Evolutionary conservation across 1,284 basidiomycete genomes (phyloP).

Genomic region (Tylopilus orsonianus): DNA sequence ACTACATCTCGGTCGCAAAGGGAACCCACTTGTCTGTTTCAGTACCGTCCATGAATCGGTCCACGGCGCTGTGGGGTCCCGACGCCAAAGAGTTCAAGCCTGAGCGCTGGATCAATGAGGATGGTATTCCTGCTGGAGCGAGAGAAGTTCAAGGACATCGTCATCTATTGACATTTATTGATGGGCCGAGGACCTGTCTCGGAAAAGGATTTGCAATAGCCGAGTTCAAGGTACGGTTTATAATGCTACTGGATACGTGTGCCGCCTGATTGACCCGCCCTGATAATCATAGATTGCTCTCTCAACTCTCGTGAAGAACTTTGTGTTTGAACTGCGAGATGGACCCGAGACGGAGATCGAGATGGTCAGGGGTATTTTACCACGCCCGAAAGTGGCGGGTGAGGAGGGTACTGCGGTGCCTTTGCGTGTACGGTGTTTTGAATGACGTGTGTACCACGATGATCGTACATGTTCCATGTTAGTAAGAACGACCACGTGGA

Average conservation of each 20-base stretch:
- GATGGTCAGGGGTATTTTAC: conserved; percentile 36
- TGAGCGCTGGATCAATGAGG: conserved; percentile 39
- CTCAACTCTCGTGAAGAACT: conserved; percentile 45
- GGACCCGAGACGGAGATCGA: conserved; percentile 43
- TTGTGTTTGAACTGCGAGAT: conserved; percentile 43
- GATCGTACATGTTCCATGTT: too few species aligned
- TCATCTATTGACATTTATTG: conserved; percentile 32
- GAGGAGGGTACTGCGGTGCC: conserved; percentile 42
- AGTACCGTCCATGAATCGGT: conserved; percentile 46
- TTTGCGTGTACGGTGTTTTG: conserved; percentile 35
- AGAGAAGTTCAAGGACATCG: conserved; percentile 28
- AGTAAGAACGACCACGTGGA: too few species aligned
- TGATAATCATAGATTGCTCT: conserved; percentile 41
- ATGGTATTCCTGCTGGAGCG: conserved; percentile 19
- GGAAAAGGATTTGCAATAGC: conserved; percentile 34
- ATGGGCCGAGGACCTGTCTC: conserved; percentile 34
- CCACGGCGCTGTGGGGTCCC: conserved; percentile 46
- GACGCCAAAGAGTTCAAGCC: conserved; percentile 42
- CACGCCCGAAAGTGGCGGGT: conserved; percentile 45
- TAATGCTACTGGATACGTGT: too few species aligned
- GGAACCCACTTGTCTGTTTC: conserved; percentile 45
- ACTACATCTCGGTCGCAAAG: conserved; percentile 44
- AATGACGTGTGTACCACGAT: conserved; percentile 9
- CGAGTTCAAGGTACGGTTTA: conserved; percentile 35
- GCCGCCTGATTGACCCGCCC: background rate